A percentile compares a stretch with the other conserved stretches of the same genome.
Evolutionary conservation across 2,329 filamentous ascomycete genomes (phyloP).

Genomic region (Fusarium sp.): DNA sequence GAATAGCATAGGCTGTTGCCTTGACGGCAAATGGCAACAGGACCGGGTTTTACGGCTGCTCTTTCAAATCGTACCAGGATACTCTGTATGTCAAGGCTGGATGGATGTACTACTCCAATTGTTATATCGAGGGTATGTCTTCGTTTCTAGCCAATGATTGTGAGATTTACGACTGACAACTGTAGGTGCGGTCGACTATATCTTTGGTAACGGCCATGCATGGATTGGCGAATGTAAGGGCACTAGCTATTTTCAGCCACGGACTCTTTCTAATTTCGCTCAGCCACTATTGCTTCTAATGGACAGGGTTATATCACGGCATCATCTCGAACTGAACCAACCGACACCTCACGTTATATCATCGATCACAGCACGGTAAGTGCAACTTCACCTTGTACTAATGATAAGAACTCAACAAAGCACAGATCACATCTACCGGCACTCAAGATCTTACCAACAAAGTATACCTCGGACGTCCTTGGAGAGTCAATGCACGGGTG

Average conservation of each 20-base stretch:
- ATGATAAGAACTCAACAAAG: accelerated
- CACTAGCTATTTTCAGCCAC: accelerated
- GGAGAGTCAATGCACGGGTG: not conserved
- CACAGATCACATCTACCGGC: accelerated
- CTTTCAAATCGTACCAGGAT: not conserved
- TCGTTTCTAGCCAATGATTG: too few species aligned
- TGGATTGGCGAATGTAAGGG: not conserved
- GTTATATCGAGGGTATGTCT: not conserved
- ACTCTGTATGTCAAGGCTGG: not conserved
- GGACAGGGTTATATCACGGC: not conserved
- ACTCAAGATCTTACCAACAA: accelerated
- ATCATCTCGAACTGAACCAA: not conserved
- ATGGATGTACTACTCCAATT: not conserved
- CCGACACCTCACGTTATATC: not conserved
- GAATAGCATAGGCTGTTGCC: not conserved
- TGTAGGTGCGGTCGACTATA: not conserved
- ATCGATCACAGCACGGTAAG: not conserved
- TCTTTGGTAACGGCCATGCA: not conserved
- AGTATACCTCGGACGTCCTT: not conserved
- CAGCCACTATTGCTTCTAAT: not conserved
- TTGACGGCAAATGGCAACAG: not conserved
- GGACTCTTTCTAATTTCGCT: accelerated
- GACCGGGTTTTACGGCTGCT: not conserved
- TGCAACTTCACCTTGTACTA: accelerated
- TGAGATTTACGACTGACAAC: too few species aligned